Conservation (phyloP, 2,329 filamentous ascomycete genomes). For the Anthostomella pinea region DNA sequence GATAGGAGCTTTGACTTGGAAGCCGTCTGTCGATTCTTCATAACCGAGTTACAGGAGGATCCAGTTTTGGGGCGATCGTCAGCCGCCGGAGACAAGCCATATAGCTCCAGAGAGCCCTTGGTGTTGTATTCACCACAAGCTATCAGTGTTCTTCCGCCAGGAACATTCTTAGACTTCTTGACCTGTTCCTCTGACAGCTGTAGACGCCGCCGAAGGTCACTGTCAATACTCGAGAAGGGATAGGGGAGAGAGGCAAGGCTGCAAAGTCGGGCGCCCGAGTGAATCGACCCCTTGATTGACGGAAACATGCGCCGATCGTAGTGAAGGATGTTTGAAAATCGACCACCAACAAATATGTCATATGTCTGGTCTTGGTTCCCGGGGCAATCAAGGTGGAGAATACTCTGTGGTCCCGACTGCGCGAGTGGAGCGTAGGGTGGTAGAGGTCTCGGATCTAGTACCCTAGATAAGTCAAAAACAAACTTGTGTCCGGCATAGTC, state of each 20-base stretch:
- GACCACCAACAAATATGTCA: slow-evolving; percentile 84
- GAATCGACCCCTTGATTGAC: slow-evolving; percentile 70
- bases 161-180: slow-evolving; percentile 48
- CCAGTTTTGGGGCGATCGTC: slow-evolving; percentile 14
- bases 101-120: slow-evolving; percentile 87
- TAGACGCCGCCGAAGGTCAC: slow-evolving; percentile 54
- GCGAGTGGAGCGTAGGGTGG: slow-evolving; percentile 68
- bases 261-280: slow-evolving; percentile 79
- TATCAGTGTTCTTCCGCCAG: slow-evolving; percentile 64
- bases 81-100: slow-evolving; percentile 52
- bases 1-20: slow-evolving; percentile 78
- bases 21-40: slow-evolving; percentile 81
- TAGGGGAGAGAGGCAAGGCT: slow-evolving; percentile 68
- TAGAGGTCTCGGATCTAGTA: slow-evolving; percentile 52
- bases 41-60: slow-evolving; percentile 46
- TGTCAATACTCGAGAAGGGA: slow-evolving; percentile 61
- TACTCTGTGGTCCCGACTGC: slow-evolving; percentile 77
- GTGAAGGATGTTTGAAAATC: slow-evolving; percentile 83
- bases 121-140: slow-evolving; percentile 89
- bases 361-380: slow-evolving; percentile 56
- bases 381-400: slow-evolving; percentile 69
- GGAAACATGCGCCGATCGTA: slow-evolving; percentile 89
- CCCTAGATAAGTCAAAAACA: slow-evolving; percentile 32
- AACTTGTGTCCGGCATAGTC: slow-evolving; percentile 29
- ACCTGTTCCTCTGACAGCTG: slow-evolving; percentile 55